Conservation (phyloP, 371 early-diverging fungal genomes). For the Lichtheimia ramosa region DNA sequence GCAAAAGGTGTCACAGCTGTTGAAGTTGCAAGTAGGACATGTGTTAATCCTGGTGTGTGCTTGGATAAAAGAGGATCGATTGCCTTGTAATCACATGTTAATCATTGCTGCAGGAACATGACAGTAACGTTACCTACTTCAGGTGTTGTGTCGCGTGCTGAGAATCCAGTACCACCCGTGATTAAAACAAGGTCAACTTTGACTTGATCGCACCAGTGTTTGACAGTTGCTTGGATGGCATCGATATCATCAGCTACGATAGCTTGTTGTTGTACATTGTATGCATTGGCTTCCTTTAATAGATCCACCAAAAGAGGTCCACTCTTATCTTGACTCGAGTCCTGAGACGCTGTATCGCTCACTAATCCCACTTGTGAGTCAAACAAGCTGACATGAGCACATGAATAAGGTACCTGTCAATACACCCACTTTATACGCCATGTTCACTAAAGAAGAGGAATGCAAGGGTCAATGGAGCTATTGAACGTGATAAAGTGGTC, state of each 20-base stretch:
- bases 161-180: constrained; percentile 95
- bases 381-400: neutral
- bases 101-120: neutral
- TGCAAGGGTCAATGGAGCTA: neutral
- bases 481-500: neutral
- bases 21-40: constrained; percentile 71
- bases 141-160: constrained; percentile 84
- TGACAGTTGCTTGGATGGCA: constrained; percentile 50
- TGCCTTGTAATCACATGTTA: constrained; percentile 46
- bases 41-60: constrained; percentile 74
- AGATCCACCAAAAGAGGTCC: constrained; percentile 56
- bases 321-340: constrained; percentile 58
- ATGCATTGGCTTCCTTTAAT: constrained; percentile 30
- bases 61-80: constrained; percentile 70
- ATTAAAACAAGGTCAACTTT: constrained; percentile 71
- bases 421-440: constrained; percentile 7
- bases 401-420: constrained; percentile 5
- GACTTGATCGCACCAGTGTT: constrained; percentile 49
- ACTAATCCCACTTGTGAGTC: constrained; percentile 23
- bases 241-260: constrained; percentile 57
- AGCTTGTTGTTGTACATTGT: constrained; percentile 28
- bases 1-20: constrained; percentile 85
- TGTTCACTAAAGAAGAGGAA: neutral
- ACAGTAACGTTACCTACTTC: constrained; percentile 51
- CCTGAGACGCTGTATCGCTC: constrained; percentile 63